phyloP scores from a whole-genome alignment of 345 rosid genomes.

The Populus nigra region DNA sequence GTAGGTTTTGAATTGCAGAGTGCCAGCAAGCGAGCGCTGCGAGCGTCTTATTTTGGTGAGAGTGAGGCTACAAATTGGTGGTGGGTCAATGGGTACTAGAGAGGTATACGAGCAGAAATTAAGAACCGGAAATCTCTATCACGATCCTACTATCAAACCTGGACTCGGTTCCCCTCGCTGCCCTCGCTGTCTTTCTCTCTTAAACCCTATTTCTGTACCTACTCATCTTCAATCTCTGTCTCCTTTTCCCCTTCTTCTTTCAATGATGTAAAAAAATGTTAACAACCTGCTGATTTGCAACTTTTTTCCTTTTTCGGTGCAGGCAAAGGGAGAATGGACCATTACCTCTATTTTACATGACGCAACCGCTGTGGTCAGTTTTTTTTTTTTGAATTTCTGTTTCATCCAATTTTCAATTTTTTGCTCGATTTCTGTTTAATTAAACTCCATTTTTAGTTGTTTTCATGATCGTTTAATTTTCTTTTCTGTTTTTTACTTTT shows the following conservation, averaged over 20 bases:
- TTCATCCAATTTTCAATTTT: background rate
- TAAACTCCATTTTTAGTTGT: background rate
- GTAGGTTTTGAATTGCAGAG: no score
- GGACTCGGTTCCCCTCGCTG: constrained; percentile 92
- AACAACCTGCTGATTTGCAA: background rate
- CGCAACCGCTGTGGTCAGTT: constrained; percentile 81
- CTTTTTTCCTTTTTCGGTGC: background rate
- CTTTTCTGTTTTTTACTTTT: no score
- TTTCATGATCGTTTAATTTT: background rate
- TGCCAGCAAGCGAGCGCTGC: no score
- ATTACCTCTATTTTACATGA: constrained; percentile 81
- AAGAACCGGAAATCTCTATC: constrained; percentile 58
- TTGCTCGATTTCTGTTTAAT: background rate
- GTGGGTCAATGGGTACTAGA: constrained; percentile 61
- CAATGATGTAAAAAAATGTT: no score
- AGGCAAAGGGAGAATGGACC: constrained; percentile 76
- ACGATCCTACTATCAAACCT: constrained; percentile 85
- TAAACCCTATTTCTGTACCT: constrained; percentile 57
- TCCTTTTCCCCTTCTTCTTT: background rate
- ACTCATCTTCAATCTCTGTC: background rate
- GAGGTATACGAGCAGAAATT: constrained; percentile 87
- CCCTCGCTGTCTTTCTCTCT: constrained; percentile 90
- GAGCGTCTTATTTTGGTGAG: background rate
- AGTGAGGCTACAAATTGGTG: background rate
- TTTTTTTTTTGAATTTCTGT: background rate